Base-by-base conservation (phyloP, 2,329 filamentous ascomycete genomes). In the Fusarium floridanum region DNA sequence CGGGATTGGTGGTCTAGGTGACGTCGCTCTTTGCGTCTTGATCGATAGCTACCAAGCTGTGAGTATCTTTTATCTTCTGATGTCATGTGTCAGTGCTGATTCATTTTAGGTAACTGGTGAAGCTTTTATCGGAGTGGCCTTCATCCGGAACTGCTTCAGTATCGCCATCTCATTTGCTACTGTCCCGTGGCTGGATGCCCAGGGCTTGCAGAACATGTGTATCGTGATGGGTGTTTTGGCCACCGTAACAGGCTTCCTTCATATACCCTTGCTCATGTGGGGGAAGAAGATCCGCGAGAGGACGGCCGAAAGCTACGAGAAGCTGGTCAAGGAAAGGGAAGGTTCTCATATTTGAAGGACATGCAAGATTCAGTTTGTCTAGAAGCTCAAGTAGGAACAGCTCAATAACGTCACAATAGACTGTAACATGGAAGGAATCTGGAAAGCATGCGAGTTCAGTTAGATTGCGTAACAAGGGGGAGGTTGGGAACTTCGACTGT, bases 1-100 rank as follows among this genome's bases (percentile, higher is more conserved):
- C 50, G 82, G 81, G 0, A 68, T 84, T 1, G 82, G 83, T 6
- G 77, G 79, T 56, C 79, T 83, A 9, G 77, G 80, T 16, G 83
- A 84, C 27, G 78, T 80, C 4, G 66, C 73, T 10, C 76, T 83
- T 43, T 83, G 80, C 2, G 59, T 82, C 17, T 71, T 82, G 1
- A 80, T 83, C 22, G 82, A 83, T 22, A 78, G 80, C 24, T 84
- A 83, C 5, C 61, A 68, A 17, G 56, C 64, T 7, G 70, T 74
- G 36, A 50, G 71, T 66, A 14, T 5, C 5, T 6, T 0, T n/a
- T 8, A 1, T 11, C 6, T 14, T 4, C 3, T 5, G 1, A 17
- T 3, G 2, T 6, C 53, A 22, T 22, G 14, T 0, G 17, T 8
- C 6, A 3, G 9, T 7, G 27, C 36, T 67, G 17, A 64, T 14